Evolutionary conservation across 352 stramenopile genomes (phyloP), one percentile per base, ranked within the genome.

Genomic region (Ophiocytium majus): DNA sequence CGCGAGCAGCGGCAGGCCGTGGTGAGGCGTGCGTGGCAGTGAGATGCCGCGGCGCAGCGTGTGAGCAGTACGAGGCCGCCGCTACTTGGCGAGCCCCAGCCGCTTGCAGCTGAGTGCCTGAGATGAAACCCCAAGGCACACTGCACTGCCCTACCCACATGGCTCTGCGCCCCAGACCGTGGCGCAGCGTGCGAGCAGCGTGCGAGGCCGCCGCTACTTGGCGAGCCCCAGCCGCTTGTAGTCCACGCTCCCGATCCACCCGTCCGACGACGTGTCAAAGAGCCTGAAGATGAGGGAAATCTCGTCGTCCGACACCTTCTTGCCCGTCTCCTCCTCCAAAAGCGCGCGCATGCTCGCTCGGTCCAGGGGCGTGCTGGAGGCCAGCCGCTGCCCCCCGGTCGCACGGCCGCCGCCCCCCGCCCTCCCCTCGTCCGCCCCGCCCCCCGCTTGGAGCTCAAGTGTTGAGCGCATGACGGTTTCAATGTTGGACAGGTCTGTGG

Each of bases 201-300:
- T n/a, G n/a, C n/a, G n/a, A n/a, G n/a, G n/a, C n/a, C n/a, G n/a
- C n/a, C n/a, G n/a, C 43, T 57, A 57, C 43, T 57, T 57, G 5
- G 14, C 43, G 43, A 57, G 5, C 43, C 14, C 5, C 43, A 14
- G 43, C 43, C 5, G 43, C 43, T n/a, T n/a, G 74, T 86, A 86
- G 76, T 86, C 76, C 10, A 49, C 33, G 36, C 43, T 86, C 28
- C 79, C 83, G 50, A 86, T 86, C 0, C 35, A 63, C 9, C 83
- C 83, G 32, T 83, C 76, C 0, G 50, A 50, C 34, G 49, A 57
- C 23, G 76, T 83, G 28, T 83, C 83, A 78, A 86, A 86, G 5
- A 83, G 50, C 31, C 35, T 36, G 64, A 86, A 86, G 37, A 86
- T 83, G 19, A 86, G 76, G 76, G 80, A 50, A 43, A 86, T 36